Evolutionary conservation across 2,329 filamentous ascomycete species (phyloP).

Genomic region (Colletotrichum neosansevieriae): DNA sequence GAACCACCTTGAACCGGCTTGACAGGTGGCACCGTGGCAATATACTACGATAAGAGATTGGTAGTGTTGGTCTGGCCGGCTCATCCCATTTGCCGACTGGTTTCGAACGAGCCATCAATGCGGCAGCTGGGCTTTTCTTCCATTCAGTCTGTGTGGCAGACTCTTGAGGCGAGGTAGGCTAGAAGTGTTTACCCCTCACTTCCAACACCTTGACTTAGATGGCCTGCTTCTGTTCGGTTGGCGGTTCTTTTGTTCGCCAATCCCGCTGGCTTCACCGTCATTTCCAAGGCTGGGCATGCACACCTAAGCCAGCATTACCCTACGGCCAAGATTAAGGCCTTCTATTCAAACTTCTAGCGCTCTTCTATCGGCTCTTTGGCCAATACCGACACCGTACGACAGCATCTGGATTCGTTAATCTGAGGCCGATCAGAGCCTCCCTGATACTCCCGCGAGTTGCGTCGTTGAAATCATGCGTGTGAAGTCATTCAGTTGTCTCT

Average conservation of each 20-base stretch:
- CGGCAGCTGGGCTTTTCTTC: background rate
- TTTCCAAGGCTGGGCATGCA: conserved; percentile 15
- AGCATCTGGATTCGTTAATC: conserved; percentile 24
- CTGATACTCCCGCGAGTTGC: conserved; percentile 32
- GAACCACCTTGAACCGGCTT: conserved; percentile 21
- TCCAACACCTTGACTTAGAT: background rate
- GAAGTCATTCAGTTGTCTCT: conserved; percentile 12
- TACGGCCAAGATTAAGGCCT: conserved; percentile 7
- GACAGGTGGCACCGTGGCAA: conserved; percentile 24
- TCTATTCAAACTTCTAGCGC: conserved; percentile 34
- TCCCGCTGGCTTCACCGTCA: background rate
- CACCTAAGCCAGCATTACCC: conserved; percentile 11
- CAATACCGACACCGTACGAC: conserved; percentile 17
- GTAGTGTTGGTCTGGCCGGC: conserved; percentile 7
- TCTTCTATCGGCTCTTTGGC: conserved; percentile 20
- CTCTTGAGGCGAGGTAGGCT: conserved; percentile 1
- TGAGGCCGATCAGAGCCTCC: conserved; percentile 9
- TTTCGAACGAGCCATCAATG: conserved; percentile 34
- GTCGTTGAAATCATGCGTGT: conserved; percentile 6
- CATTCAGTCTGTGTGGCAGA: background rate
- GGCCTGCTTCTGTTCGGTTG: too few relatives aligned
- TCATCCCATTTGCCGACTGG: conserved; percentile 27
- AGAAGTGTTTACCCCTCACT: background rate
- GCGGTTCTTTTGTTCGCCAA: background rate
- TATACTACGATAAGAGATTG: conserved; percentile 16